Conservation (phyloP, 345 rosid genomes). For the Syzygium aromaticum region DNA sequence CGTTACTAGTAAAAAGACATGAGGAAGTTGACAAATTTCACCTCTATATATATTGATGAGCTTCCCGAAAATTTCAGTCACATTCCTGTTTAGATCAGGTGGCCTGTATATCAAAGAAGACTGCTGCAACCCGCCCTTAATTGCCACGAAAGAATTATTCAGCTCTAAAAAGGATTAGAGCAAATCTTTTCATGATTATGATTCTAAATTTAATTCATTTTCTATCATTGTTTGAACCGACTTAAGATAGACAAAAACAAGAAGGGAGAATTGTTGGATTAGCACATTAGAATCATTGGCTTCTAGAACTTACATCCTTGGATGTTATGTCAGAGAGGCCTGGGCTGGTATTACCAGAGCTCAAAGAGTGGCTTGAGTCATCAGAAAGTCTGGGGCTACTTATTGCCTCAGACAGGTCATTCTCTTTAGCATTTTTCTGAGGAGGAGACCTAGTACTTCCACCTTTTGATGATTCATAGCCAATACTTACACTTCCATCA, state of each 20-base stretch:
- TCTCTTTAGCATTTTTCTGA: constrained; percentile 8
- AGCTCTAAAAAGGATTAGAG: neutral
- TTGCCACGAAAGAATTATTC: neutral
- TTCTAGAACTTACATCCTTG: constrained; percentile 36
- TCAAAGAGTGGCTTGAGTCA: constrained; percentile 20
- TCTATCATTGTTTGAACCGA: neutral
- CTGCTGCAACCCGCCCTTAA: neutral
- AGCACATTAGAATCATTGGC: neutral
- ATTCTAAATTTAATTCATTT: neutral
- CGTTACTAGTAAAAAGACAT: neutral
- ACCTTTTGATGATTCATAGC: constrained; percentile 19
- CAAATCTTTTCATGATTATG: neutral
- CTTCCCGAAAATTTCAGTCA: constrained; percentile 83
- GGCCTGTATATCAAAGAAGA: constrained; percentile 52
- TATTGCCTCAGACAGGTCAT: constrained; percentile 6
- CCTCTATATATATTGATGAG: constrained; percentile 86
- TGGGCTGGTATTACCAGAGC: constrained; percentile 20
- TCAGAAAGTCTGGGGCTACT: constrained; percentile 25
- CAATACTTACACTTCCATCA: constrained; percentile 10
- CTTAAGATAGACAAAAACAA: neutral
- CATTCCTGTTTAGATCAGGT: constrained; percentile 78
- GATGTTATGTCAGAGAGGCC: constrained; percentile 20
- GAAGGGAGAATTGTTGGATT: neutral
- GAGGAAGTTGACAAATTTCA: constrained; percentile 8
- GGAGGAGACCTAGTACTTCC: constrained; percentile 33